Conservation (phyloP, 2,329 filamentous ascomycete species). For the Phyllosticta capitalensis region DNA sequence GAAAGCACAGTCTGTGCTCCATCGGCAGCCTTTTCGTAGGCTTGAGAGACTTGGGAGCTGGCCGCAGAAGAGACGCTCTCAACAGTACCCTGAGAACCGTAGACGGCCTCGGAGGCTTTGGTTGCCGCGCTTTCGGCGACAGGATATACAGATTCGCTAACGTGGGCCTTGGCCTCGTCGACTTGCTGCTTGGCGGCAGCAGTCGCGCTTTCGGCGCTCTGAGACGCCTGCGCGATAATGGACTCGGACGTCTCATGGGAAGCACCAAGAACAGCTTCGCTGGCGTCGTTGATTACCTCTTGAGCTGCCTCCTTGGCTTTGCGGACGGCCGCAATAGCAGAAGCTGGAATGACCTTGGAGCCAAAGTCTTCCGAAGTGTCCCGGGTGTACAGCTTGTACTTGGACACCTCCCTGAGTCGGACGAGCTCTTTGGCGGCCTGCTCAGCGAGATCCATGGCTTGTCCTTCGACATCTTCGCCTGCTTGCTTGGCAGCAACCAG, state of each 20-base stretch:
- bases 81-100: conserved; percentile 9
- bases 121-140: conserved; percentile 25
- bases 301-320: conserved; percentile 29
- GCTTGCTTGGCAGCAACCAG: conserved; percentile 59
- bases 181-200: conserved; percentile 17
- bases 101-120: conserved; percentile 23
- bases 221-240: conserved; percentile 22
- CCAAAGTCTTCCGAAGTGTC: conserved; percentile 75
- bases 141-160: conserved; percentile 16
- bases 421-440: conserved; percentile 69
- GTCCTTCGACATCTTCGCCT: conserved; percentile 61
- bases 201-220: conserved; percentile 16
- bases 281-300: conserved; percentile 13
- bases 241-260: conserved; percentile 28
- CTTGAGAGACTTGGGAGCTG: conserved; percentile 15
- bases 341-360: conserved; percentile 51
- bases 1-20: conserved; percentile 17
- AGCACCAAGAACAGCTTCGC: conserved; percentile 20
- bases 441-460: conserved; percentile 72
- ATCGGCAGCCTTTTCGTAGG: conserved; percentile 11
- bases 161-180: conserved; percentile 16
- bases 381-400: conserved; percentile 68
- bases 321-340: conserved; percentile 39
- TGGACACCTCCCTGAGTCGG: conserved; percentile 71
- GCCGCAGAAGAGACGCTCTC: conserved; percentile 28